Evolutionary conservation across 129 eudicot genomes (phyloP), one percentile per base, ranked within the genome.

Genomic region (Erigeron canadensis): DNA sequence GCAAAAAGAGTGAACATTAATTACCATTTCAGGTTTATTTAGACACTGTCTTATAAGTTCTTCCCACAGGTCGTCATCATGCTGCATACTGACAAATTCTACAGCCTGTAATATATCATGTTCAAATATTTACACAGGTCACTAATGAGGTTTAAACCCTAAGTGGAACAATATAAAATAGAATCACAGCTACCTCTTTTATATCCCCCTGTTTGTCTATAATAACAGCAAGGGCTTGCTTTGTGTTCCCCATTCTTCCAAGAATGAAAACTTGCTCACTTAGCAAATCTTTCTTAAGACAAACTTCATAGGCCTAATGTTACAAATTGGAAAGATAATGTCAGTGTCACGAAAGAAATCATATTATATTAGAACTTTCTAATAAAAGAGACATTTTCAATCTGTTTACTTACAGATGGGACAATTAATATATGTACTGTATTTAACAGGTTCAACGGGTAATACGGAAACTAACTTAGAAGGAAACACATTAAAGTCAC

Each of bases 11-110:
- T 43, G 63, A 78, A 28, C 8, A 38, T 65, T 69, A n/a, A n/a
- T n/a, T 86, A 94, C 99, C 99, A 94, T 94, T 87, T 94, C 99
- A 6, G 99, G 99, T 79, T 84, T 90, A 77, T 94, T 73, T 59
- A 88, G 76, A 61, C 96, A 87, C 60, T 94, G 99, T 62, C 80
- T 86, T 70, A 94, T 90, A 75, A 94, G 82, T 82, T 94, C 99
- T 72, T 94, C 97, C 97, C 99, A 94, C 44, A 94, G 90, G 60
- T 94, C 99, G 76, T 94, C 99, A 66, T 94, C 99, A 64, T 94
- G 91, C 80, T 94, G 97, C 93, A 84, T 86, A 54, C 91, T 86
- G 19, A 90, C 97, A 72, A 94, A 94, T 56, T 94, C 99, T 77
- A 94, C 76, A 71, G 99, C 99, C 99, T 94, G 86, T 69, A 74